A percentile compares a stretch with the other conserved stretches of the same genome.
Conservation (phyloP, 805 yeast genomes). For the Metschnikowia rubicola region DNA sequence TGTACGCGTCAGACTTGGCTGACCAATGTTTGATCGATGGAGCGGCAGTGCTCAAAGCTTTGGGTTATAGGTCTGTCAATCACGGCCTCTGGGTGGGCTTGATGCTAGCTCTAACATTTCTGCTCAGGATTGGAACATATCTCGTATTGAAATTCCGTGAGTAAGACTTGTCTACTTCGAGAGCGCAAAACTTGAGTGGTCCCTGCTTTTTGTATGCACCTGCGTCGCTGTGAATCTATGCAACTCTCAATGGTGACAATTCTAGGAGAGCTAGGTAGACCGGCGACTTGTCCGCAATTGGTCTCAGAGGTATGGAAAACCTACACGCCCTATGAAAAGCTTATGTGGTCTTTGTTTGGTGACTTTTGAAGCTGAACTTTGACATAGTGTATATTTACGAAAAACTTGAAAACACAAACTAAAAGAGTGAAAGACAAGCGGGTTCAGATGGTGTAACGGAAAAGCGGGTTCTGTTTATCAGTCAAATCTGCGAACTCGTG, state of each 20-base stretch:
- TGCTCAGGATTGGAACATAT: constrained; percentile 27
- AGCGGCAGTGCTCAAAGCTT: constrained; percentile 26
- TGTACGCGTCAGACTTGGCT: constrained; percentile 27
- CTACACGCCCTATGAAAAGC: too few relatives aligned
- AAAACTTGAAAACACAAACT: too few relatives aligned
- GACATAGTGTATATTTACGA: too few relatives aligned
- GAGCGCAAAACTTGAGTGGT: background rate
- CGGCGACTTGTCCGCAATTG: too few relatives aligned
- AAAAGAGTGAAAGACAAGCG: too few relatives aligned
- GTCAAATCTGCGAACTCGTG: constrained; percentile 51
- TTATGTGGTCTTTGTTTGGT: too few relatives aligned
- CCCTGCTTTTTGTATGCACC: background rate
- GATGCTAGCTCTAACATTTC: constrained; percentile 27
- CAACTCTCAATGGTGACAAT: too few relatives aligned
- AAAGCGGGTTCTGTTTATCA: constrained; percentile 49
- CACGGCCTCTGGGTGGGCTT: constrained; percentile 37
- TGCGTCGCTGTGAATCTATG: too few relatives aligned
- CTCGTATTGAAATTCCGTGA: constrained; percentile 17
- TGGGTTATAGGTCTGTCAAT: constrained; percentile 28
- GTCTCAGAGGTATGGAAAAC: too few relatives aligned
- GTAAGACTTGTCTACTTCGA: background rate
- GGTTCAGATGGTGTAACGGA: constrained; percentile 39
- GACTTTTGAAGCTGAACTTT: too few relatives aligned
- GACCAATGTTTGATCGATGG: constrained; percentile 32
- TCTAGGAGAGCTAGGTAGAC: too few relatives aligned